Base-by-base conservation (phyloP, 495 filamentous ascomycete genomes). In the Penicillium diatomitis region DNA sequence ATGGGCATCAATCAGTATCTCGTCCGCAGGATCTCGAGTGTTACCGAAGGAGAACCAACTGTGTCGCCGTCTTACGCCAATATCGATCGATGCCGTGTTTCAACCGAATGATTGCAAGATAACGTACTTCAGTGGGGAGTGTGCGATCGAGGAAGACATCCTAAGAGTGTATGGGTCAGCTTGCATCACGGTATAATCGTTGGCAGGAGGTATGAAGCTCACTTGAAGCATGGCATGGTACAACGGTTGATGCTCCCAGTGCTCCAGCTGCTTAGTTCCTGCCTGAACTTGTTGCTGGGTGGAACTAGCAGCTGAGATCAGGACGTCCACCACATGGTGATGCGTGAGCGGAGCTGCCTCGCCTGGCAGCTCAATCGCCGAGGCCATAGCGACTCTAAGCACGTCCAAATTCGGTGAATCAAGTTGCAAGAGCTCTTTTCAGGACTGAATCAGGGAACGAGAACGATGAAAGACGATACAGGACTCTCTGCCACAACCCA, bases 31-130 rank as follows among this genome's bases (percentile, higher is more conserved):
- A 10, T 30, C 11, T 29, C n/a, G 38, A 34, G 11, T 11, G 3
- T 8, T 27, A 28, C 34, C 33, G 27, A 34, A 5, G 8, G 8
- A 28, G 7, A 32, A 48, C 69, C 38, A 71, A 82, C 80, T 85
- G 78, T 11, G 69, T 72, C 10, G 85, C 77, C 3, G 79, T 82
- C 57, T 81, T 84, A 37, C 92, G 78, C 92, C 92, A 98, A 63
- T 87, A 88, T 63, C 85, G 89, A 57, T 96, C 91, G 58, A 96
- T 87, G 29, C 88, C 92, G 64, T 96, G 95, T 63, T 96, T 96
- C 46, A 98, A 71, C 59, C 94, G 87, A 51, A 96, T 96, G 44
- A 96, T 82, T 11, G 89, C 82, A n/a, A 95, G 78, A 62, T 92
- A 87, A 44, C 92, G 84, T 38, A 88, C 76, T 55, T 90, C 83